phyloP scores from a whole-genome alignment of 345 rosid genomes.

The Cardiospermum halicacabum region DNA sequence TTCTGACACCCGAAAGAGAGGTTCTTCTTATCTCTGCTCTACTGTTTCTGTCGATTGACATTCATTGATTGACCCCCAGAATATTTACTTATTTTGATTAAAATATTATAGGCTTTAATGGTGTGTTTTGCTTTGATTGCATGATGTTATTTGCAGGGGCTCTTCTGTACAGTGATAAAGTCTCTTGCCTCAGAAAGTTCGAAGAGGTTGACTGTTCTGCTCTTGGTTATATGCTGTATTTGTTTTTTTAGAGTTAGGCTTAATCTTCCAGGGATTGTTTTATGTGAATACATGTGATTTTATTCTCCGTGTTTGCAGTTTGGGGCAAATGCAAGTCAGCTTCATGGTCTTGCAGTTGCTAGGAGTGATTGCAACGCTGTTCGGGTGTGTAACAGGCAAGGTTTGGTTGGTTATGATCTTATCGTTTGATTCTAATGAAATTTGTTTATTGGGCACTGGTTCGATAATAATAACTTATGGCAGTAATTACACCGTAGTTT shows the following conservation, averaged over 20 bases:
- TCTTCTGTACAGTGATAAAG: constrained; percentile 6
- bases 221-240: too few relatives aligned
- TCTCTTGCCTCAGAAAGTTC: constrained; percentile 17
- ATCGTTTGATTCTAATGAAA: neutral
- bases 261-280: neutral
- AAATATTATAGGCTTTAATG: too few relatives aligned
- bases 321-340: constrained; percentile 25
- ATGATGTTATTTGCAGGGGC: constrained; percentile 16
- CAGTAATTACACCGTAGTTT: too few relatives aligned
- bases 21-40: constrained; percentile 1
- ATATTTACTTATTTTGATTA: neutral
- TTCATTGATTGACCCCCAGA: too few relatives aligned
- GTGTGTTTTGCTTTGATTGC: neutral
- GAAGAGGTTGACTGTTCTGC: constrained; percentile 13
- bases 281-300: neutral
- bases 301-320: constrained; percentile 21
- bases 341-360: constrained; percentile 26
- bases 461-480: neutral
- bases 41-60: neutral
- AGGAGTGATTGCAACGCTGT: constrained; percentile 7
- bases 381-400: constrained; percentile 18
- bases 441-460: neutral
- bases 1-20: constrained; percentile 7
- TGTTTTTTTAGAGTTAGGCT: neutral
- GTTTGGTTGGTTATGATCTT: constrained; percentile 21